Conservation (phyloP, 306 rosid genomes). For the Lotus japonicus region DNA sequence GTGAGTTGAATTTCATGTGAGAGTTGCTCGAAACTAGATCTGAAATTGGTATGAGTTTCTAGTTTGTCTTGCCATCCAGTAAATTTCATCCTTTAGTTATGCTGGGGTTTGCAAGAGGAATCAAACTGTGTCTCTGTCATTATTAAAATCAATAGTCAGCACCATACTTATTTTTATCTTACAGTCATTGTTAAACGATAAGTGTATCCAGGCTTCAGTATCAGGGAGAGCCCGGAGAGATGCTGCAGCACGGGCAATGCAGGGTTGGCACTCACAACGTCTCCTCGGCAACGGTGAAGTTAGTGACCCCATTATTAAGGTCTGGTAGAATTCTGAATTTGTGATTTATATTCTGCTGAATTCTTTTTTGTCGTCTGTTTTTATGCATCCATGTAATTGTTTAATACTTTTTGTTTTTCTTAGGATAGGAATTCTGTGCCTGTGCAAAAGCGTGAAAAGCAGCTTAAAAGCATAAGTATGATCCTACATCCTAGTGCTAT, state of each 20-base stretch:
- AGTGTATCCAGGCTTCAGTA: constrained; percentile 55
- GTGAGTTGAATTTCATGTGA: constrained; percentile 2
- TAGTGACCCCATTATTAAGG: constrained; percentile 93
- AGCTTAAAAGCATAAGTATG: constrained; percentile 85
- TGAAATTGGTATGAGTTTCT: constrained; percentile 2
- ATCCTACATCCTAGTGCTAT: constrained; percentile 14
- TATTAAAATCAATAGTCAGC: background rate
- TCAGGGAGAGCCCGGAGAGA: constrained; percentile 94
- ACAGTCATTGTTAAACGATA: background rate
- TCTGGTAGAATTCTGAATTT: constrained; percentile 29
- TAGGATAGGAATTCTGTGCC: constrained; percentile 73
- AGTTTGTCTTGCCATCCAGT: background rate
- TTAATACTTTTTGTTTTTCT: constrained; percentile 16
- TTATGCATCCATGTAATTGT: constrained; percentile 13
- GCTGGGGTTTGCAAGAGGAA: background rate
- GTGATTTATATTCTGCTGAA: constrained; percentile 15
- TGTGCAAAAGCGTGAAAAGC: constrained; percentile 89
- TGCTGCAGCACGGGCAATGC: constrained; percentile 99
- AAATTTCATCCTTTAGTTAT: background rate
- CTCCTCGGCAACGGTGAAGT: constrained; percentile 95
- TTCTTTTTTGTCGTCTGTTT: background rate
- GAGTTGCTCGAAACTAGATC: background rate
- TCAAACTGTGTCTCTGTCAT: background rate
- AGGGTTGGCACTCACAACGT: constrained; percentile 98
- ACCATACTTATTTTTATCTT: background rate